Conservation (phyloP, 2,329 filamentous ascomycete species). For the Colletotrichum tofieldiae region DNA sequence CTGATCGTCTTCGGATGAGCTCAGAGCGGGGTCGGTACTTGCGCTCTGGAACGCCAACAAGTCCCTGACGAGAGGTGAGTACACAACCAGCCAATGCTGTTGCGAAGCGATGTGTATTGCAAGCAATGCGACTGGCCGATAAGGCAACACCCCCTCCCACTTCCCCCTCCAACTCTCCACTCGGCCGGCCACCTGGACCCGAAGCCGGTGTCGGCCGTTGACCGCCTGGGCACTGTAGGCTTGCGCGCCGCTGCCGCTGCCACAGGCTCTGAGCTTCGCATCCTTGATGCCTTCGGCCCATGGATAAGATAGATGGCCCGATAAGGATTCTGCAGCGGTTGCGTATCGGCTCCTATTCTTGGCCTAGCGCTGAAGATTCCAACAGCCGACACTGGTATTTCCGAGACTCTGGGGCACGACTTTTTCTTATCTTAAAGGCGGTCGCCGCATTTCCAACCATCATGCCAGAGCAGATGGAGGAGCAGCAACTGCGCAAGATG, state of each 20-base stretch:
- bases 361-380: slow-evolving; percentile 25
- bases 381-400: slow-evolving; percentile 22
- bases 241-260: slow-evolving; percentile 15
- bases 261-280: too few relatives aligned
- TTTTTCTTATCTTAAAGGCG: slow-evolving; percentile 12
- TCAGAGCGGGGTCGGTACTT: slow-evolving; percentile 25
- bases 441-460: slow-evolving; percentile 19
- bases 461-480: slow-evolving; percentile 35
- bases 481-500: slow-evolving; percentile 32
- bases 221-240: slow-evolving; percentile 11
- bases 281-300: not conserved
- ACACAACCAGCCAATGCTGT: not conserved
- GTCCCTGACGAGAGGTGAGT: not conserved
- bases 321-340: slow-evolving; percentile 37
- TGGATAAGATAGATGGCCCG: slow-evolving; percentile 15
- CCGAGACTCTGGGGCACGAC: slow-evolving; percentile 19
- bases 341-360: slow-evolving; percentile 28
- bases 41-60: slow-evolving; percentile 13
- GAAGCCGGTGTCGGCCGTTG: slow-evolving; percentile 32
- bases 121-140: slow-evolving; percentile 28
- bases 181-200: slow-evolving; percentile 20
- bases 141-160: slow-evolving; percentile 11
- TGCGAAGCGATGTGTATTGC: slow-evolving; percentile 8
- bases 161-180: slow-evolving; percentile 8
- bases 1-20: slow-evolving; percentile 28